A percentile compares a stretch with the other conserved stretches of the same genome.
Evolutionary conservation across 148 eudicot genomes (phyloP).

Genomic region (Fagopyrum tataricum): DNA sequence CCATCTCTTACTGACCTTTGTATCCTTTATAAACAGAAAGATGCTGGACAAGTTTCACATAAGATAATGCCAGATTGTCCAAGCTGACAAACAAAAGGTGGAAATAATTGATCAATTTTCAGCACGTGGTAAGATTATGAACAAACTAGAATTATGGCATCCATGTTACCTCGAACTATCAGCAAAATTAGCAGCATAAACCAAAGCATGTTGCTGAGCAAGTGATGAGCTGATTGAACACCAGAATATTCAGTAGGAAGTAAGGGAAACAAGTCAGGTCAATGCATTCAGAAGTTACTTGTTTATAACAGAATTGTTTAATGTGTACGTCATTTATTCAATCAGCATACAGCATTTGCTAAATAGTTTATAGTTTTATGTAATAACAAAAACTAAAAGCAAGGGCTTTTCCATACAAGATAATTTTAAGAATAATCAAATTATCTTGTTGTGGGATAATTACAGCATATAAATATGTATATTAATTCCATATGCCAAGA

Average conservation of each 20-base stretch:
- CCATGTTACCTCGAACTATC: constrained; percentile 67
- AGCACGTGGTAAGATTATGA: neutral
- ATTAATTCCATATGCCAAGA: neutral
- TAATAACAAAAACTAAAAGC: neutral
- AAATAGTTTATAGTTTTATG: neutral
- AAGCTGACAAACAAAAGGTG: constrained; percentile 29
- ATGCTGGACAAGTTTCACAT: constrained; percentile 91
- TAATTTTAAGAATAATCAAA: neutral
- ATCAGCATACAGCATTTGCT: neutral
- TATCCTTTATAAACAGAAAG: constrained; percentile 83
- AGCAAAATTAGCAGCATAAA: constrained; percentile 74
- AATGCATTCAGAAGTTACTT: neutral
- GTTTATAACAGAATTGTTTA: neutral
- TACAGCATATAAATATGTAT: neutral
- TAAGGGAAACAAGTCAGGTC: neutral
- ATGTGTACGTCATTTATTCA: neutral
- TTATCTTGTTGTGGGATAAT: neutral
- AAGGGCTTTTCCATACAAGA: neutral
- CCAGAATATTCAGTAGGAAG: neutral
- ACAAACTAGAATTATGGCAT: neutral
- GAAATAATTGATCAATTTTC: neutral
- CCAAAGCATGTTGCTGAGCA: constrained; percentile 69
- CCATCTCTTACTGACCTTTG: constrained; percentile 23
- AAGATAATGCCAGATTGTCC: constrained; percentile 76
- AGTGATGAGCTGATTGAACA: constrained; percentile 64